A percentile compares a stretch with the other conserved stretches of the same genome.
Evolutionary conservation across 345 rosid genomes (phyloP).

Genomic region (Citrus maxima): DNA sequence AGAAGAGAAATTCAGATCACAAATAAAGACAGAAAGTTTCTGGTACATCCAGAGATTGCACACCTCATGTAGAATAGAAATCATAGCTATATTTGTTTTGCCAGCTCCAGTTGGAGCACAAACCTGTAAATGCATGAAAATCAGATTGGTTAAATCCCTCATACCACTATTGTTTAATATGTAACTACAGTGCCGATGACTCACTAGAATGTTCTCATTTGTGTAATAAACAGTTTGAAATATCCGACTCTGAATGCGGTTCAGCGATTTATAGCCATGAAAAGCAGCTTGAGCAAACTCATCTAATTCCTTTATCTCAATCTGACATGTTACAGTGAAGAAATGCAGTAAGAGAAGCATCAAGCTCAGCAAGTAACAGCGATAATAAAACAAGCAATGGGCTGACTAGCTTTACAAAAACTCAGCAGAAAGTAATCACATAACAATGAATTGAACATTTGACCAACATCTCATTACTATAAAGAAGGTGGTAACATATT

Average conservation of each 20-base stretch:
- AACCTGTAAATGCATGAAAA: conserved; percentile 57
- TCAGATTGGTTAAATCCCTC: conserved; percentile 17
- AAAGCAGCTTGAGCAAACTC: conserved; percentile 97
- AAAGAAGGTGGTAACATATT: background rate
- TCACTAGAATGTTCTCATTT: conserved; percentile 92
- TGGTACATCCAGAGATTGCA: conserved; percentile 9
- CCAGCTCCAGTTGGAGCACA: conserved; percentile 99
- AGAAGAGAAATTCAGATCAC: background rate
- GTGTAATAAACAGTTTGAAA: conserved; percentile 85
- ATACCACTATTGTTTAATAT: conserved; percentile 1
- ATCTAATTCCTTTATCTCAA: conserved; percentile 91
- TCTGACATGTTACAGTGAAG: conserved; percentile 38
- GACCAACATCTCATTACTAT: background rate
- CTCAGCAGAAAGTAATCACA: background rate
- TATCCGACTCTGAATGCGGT: conserved; percentile 93
- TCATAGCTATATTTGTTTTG: conserved; percentile 97
- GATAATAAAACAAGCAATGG: background rate
- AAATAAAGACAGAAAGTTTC: conserved; percentile 12
- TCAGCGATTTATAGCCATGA: conserved; percentile 83
- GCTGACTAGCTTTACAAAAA: background rate
- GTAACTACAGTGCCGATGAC: conserved; percentile 22
- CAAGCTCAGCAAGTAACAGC: conserved; percentile 14
- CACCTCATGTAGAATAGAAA: conserved; percentile 93
- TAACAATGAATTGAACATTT: background rate
- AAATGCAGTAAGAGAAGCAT: conserved; percentile 14